Evolutionary conservation across 2,329 filamentous ascomycete genomes (phyloP).

Genomic region (Alternaria ventricosa): DNA sequence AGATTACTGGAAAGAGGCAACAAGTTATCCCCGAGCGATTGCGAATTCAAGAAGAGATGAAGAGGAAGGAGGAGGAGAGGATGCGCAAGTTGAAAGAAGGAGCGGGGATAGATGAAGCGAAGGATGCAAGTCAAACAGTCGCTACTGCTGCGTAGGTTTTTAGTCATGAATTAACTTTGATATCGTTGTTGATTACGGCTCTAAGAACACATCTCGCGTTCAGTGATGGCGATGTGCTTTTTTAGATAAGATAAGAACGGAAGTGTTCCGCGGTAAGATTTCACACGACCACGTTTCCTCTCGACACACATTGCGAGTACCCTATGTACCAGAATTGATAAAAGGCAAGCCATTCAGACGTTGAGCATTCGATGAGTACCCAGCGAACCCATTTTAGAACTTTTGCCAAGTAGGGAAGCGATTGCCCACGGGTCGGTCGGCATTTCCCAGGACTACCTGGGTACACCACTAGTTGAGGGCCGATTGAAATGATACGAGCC

Average conservation of each 20-base stretch:
- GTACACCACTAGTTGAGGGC: not conserved
- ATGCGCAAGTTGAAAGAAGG: slow-evolving; percentile 44
- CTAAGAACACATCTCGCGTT: not conserved
- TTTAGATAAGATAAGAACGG: not conserved
- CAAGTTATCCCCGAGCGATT: slow-evolving; percentile 58
- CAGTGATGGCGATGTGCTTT: not conserved
- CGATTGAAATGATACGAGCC: not conserved
- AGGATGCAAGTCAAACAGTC: not conserved
- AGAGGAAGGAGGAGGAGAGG: slow-evolving; percentile 56
- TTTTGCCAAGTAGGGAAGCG: not conserved
- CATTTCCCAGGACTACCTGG: not conserved
- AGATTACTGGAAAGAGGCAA: slow-evolving; percentile 59
- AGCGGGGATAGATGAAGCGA: slow-evolving; percentile 11
- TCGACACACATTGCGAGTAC: not conserved
- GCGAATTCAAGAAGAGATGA: slow-evolving; percentile 59
- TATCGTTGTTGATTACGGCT: not conserved
- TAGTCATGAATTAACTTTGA: not conserved
- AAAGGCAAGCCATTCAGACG: not conserved
- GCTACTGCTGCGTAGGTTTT: slow-evolving; percentile 2
- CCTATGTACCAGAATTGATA: not conserved
- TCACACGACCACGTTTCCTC: not conserved
- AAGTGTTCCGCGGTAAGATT: not conserved
- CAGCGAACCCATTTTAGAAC: not conserved
- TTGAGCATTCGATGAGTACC: not conserved
- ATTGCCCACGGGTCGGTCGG: not conserved